These are phyloP conservation scores for Colletotrichum sp. DNA, from an alignment of 2,329 filamentous ascomycete species.

Conservation along the genomic window DNA sequence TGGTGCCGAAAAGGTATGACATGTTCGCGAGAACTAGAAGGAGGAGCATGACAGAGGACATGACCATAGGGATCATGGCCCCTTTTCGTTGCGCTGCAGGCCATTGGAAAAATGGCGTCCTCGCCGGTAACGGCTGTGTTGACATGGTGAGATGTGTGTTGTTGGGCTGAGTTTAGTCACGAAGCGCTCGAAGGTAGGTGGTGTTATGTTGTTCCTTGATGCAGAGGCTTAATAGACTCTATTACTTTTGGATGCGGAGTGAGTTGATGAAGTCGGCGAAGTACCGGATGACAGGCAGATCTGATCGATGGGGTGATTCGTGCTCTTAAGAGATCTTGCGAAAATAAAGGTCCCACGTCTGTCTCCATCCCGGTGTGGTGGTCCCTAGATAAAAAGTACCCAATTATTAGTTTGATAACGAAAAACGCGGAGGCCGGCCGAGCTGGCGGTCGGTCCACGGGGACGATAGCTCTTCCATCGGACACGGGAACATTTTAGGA, in stretches of 20 bases:
- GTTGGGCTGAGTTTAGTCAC: not conserved
- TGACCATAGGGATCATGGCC: not conserved
- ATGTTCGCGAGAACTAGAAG: constrained; percentile 7
- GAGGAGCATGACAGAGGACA: not conserved
- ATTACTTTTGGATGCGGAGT: not conserved
- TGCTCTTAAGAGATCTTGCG: not conserved
- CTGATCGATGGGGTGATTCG: not conserved
- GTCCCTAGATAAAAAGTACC: not conserved
- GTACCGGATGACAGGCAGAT: not conserved
- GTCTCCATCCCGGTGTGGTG: not conserved
- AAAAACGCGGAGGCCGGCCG: not conserved
- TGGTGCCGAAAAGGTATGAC: constrained; percentile 37
- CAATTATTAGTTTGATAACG: not conserved
- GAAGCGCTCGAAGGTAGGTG: not conserved
- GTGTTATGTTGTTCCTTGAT: not conserved
- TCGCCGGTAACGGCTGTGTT: not conserved
- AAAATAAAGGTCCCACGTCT: not conserved
- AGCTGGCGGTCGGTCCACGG: not conserved
- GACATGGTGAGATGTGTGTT: not conserved
- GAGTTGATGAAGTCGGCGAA: not conserved
- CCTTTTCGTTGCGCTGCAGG: not conserved
- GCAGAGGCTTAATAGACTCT: not conserved
- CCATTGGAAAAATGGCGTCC: constrained; percentile 8
- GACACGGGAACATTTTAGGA: not conserved
- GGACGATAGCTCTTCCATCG: not conserved